Evolutionary conservation across 176 grass and related monocot species (phyloP).

Genomic region (Poa annua): DNA sequence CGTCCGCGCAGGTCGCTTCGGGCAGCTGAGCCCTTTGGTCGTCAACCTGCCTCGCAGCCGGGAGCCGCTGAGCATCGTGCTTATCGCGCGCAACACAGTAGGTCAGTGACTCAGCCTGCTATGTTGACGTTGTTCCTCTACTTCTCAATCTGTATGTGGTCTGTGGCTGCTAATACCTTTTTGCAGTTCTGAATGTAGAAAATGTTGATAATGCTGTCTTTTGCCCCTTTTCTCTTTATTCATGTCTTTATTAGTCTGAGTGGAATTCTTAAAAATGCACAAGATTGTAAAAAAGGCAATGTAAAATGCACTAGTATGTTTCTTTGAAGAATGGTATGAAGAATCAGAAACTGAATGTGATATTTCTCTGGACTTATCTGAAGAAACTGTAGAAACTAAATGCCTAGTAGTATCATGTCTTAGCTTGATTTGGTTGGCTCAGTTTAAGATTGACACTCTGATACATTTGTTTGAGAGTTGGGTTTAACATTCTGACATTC

Average conservation of each 20-base stretch:
- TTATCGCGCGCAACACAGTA: too few species aligned
- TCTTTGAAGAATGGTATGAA: background rate
- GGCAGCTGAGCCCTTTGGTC: too few species aligned
- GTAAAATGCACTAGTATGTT: background rate
- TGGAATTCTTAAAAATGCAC: background rate
- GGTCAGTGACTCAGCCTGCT: too few species aligned
- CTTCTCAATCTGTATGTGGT: background rate
- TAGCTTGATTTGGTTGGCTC: background rate
- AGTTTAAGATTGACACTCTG: background rate
- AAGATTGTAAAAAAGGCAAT: background rate
- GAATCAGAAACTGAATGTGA: background rate
- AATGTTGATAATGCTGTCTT: background rate
- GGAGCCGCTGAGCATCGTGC: too few species aligned
- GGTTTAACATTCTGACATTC: background rate
- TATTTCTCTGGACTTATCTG: background rate
- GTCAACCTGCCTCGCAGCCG: too few species aligned
- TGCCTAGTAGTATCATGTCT: background rate
- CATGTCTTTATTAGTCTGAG: background rate
- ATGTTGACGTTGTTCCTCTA: too few species aligned
- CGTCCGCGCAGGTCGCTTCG: too few species aligned
- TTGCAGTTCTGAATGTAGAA: background rate
- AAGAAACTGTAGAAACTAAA: background rate
- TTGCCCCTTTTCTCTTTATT: background rate
- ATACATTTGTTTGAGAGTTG: background rate
- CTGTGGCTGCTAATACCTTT: background rate